Base-by-base conservation (phyloP, 176 grass and related monocot genomes). In the Musa beccarii region DNA sequence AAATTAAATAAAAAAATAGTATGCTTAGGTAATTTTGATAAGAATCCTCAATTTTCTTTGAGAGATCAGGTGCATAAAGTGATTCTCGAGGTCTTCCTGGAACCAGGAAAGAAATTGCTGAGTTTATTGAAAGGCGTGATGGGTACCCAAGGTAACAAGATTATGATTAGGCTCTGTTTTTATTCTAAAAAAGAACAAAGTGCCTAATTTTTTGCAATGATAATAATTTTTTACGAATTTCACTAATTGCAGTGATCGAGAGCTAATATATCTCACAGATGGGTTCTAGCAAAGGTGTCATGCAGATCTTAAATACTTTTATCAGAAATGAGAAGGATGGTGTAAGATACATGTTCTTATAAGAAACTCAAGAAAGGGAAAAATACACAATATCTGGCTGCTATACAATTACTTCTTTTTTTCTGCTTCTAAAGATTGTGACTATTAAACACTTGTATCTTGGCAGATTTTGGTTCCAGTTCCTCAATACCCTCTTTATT, bases 401-500 rank as follows among this genome's bases (percentile, higher is more conserved):
- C 22, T 22, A 22, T 22, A 22, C 22, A 22, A 22, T 22, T 22
- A 22, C 22, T 22, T 22, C 22, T 22, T 22, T 22, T 53, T 53
- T 53, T 53, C 52, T 53, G 5, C 52, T 53, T 53, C 52, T 53
- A 22, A 8, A 53, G 52, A 53, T 53, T 1, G 22, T 53, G 9
- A 11, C 9, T 10, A 20, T 20, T 64, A 9, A 64, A 20, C 61
- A 6, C 17, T 65, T 81, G 21, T 63, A 53, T 71, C 51, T 69
- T 78, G 62, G 14, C 87, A 96, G 93, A 92, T 96, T 84, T 88
- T 96, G 74, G 93, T 96, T 73, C 93, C 93, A 57, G 93, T 96
- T 59, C 93, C 93, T 66, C 93, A 96, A 52, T 96, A 96, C 71
- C 93, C 93, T 29, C 93, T 96, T 76, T 96, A 96, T 78, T 96